These are phyloP conservation scores for Danielia reshetovae DNA, from an alignment of 805 yeast species.

Conservation along the genomic window DNA sequence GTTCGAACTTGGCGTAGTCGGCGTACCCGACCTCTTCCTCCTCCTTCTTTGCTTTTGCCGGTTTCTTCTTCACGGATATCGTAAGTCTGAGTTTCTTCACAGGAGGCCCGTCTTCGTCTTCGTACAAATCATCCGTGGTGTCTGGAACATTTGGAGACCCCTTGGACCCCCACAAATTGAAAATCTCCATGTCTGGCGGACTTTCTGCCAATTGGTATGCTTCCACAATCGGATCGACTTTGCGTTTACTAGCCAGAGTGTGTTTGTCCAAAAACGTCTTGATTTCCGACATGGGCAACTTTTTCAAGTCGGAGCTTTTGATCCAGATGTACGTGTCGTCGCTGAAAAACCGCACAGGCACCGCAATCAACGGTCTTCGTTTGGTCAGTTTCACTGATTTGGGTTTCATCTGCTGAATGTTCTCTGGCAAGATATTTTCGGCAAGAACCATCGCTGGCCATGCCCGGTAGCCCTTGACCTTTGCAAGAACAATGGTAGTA, in stretches of 20 bases:
- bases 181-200: conserved; percentile 40
- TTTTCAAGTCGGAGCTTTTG: conserved; percentile 46
- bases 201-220: conserved; percentile 53
- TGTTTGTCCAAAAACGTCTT: conserved; percentile 29
- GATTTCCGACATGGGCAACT: conserved; percentile 41
- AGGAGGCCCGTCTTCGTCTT: conserved; percentile 41
- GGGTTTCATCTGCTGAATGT: conserved; percentile 49
- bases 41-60: conserved; percentile 8
- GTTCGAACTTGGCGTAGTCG: conserved; percentile 3
- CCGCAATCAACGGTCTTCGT: conserved; percentile 13
- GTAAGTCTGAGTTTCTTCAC: conserved; percentile 16
- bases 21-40: conserved; percentile 3
- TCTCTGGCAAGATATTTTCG: conserved; percentile 53
- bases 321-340: conserved; percentile 76
- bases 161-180: conserved; percentile 37
- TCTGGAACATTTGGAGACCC: conserved; percentile 38
- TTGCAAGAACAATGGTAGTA: conserved; percentile 50
- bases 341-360: conserved; percentile 64
- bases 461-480: conserved; percentile 81
- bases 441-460: conserved; percentile 88
- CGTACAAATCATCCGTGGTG: conserved; percentile 38
- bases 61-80: conserved; percentile 3
- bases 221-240: conserved; percentile 41
- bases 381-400: conserved; percentile 30
- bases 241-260: conserved; percentile 25